Conservation (phyloP, 2,329 filamentous ascomycete genomes). For the Aspergillus carbonarius region DNA sequence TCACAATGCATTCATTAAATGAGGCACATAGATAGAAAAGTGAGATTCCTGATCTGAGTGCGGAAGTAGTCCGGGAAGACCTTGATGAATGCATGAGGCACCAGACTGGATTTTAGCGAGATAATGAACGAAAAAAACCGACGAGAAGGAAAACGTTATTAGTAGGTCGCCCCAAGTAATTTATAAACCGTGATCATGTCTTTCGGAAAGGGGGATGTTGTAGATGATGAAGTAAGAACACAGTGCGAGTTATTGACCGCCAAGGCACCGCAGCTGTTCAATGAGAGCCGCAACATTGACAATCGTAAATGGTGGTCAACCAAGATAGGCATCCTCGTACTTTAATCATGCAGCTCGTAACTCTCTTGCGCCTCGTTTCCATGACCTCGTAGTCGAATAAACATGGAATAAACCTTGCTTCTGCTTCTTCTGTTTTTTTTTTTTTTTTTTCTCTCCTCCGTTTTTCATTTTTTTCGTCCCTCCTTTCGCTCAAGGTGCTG, state of each 20-base stretch:
- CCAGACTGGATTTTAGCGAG: neutral
- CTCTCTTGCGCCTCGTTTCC: conserved; percentile 32
- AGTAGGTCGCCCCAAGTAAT: conserved; percentile 38
- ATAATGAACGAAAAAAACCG: neutral
- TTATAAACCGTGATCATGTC: conserved; percentile 28
- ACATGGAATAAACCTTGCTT: neutral
- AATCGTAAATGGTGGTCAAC: conserved; percentile 1
- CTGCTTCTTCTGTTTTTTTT: conserved; percentile 6
- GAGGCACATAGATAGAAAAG: no score
- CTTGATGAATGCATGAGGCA: neutral
- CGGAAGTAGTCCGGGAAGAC: neutral
- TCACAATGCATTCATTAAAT: neutral
- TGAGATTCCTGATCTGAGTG: neutral
- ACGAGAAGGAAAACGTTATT: conserved; percentile 23
- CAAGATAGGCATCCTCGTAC: conserved; percentile 18
- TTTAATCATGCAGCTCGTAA: conserved; percentile 35
- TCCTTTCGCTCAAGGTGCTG: neutral
- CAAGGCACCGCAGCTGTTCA: conserved; percentile 3
- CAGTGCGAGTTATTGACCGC: conserved; percentile 11
- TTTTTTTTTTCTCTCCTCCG: conserved; percentile 1
- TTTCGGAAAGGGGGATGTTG: conserved; percentile 16
- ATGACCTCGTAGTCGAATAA: conserved; percentile 25
- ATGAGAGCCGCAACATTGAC: conserved; percentile 5
- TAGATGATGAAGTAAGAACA: conserved; percentile 9
- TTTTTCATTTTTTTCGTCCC: conserved; percentile 6